A percentile compares a stretch with the other conserved stretches of the same genome.
Conservation (phyloP, 306 rosid species). For the Oxytropis ochrocephala region DNA sequence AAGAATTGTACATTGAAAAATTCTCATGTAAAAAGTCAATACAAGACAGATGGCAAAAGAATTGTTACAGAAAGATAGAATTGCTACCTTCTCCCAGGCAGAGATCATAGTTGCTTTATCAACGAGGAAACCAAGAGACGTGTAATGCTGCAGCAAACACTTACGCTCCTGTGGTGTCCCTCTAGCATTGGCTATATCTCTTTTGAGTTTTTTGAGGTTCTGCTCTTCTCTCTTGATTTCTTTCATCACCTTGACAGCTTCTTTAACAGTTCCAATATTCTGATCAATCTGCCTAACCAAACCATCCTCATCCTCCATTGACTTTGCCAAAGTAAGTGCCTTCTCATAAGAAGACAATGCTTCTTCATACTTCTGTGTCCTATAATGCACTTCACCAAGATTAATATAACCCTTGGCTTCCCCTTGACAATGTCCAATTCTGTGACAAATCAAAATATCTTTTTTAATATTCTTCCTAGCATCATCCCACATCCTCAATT, state of each 20-base stretch:
- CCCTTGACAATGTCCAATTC: conserved; percentile 73
- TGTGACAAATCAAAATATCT: conserved; percentile 66
- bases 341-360: conserved; percentile 51
- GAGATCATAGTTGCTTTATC: conserved; percentile 52
- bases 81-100: conserved; percentile 68
- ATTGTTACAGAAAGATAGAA: not conserved
- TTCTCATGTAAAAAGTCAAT: not conserved
- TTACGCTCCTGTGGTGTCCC: conserved; percentile 63
- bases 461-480: conserved; percentile 57
- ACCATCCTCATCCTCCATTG: conserved; percentile 80
- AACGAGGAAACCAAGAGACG: conserved; percentile 52
- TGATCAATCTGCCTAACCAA: conserved; percentile 50
- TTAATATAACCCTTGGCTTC: conserved; percentile 89
- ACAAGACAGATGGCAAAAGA: not conserved
- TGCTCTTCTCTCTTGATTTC: conserved; percentile 66
- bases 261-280: conserved; percentile 49
- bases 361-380: conserved; percentile 66
- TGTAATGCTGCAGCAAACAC: conserved; percentile 41
- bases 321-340: conserved; percentile 53
- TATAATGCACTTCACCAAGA: conserved; percentile 70
- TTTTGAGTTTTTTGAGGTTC: conserved; percentile 60
- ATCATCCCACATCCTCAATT: conserved; percentile 66
- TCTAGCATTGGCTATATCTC: conserved; percentile 49
- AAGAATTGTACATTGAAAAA: not conserved
- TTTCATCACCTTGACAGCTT: conserved; percentile 45